Evolutionary conservation across 176 grass and related monocot genomes (phyloP), one percentile per base, ranked within the genome.

Genomic region (Secale cereale): DNA sequence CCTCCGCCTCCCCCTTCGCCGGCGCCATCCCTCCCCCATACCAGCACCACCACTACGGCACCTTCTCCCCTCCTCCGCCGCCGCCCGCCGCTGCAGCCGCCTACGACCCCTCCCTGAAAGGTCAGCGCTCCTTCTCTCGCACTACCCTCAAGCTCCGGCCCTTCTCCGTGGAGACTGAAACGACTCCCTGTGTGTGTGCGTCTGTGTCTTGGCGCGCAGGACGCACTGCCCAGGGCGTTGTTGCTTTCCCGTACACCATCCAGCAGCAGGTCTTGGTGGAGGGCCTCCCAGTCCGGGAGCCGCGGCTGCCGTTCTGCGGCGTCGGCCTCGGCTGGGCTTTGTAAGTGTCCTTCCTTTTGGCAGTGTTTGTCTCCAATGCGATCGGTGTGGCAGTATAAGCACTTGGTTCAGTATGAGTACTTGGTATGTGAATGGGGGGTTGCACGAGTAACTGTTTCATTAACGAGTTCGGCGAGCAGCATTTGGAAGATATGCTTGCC

Each of bases 261-360:
- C 80, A 87, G 79, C 85, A 90, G 65, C 89, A 88, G 68, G 70
- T 80, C n/a, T 37, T 88, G 17, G 90, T 79, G 27, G 90, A 92
- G 26, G 83, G 90, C 65, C 28, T 92, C 17, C 82, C 83, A 33
- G 11, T 88, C 59, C 81, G 54, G 57, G 86, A 85, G 72, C 84
- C 89, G 27, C 57, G 84, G 1, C 78, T 94, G 46, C 92, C 86
- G 3, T 87, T 94, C 80, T 94, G 72, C 48, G 92, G 89, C 77
- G 56, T 85, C 11, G 92, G 92, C 81, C 2, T 91, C 20, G 92
- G 89, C 63, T 91, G 92, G 92, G 74, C 69, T 83, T 50, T 94
- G 89, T 94, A 85, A 91, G 89, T 87, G 19, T 54, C 17, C 16
- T 70, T 66, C 17, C 45, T 74, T 29, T n/a, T 13, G 8, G 52